phyloP scores from a whole-genome alignment of 495 filamentous ascomycete species.

The Cladorrhinum samala region DNA sequence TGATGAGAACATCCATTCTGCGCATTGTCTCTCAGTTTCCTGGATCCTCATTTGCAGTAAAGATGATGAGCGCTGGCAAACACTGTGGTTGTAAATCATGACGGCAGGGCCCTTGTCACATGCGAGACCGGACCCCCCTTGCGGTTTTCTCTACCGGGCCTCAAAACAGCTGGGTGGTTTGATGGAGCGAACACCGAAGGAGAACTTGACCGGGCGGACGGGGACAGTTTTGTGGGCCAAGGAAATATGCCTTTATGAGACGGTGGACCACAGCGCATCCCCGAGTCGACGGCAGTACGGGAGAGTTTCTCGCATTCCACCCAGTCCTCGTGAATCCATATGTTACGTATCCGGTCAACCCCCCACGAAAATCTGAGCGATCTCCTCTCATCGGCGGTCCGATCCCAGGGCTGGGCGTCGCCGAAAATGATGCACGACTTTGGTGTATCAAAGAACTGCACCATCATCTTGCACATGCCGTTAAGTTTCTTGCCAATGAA shows the following conservation, averaged over 20 bases:
- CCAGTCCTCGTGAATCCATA: slow-evolving; percentile 54
- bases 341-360: slow-evolving; percentile 58
- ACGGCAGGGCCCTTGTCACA: slow-evolving; percentile 57
- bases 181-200: slow-evolving; percentile 36
- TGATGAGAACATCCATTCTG: slow-evolving; percentile 1
- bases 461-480: slow-evolving; percentile 61
- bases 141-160: slow-evolving; percentile 49
- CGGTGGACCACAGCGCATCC: slow-evolving; percentile 68
- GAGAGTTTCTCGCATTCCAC: slow-evolving; percentile 59
- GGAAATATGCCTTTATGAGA: slow-evolving; percentile 50
- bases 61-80: slow-evolving; percentile 61
- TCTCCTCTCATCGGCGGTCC: slow-evolving; percentile 10
- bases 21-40: slow-evolving; percentile 31
- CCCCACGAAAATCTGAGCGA: slow-evolving; percentile 11
- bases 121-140: slow-evolving; percentile 65
- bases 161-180: slow-evolving; percentile 63
- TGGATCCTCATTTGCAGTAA: slow-evolving; percentile 46
- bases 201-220: slow-evolving; percentile 29
- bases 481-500: slow-evolving; percentile 56
- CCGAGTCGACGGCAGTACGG: slow-evolving; percentile 51
- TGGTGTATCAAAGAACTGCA: slow-evolving; percentile 53
- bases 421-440: slow-evolving; percentile 71
- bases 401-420: slow-evolving; percentile 50
- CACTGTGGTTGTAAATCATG: slow-evolving; percentile 56
- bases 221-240: slow-evolving; percentile 48